These are phyloP conservation scores for Sporobolomyces pararoseus DNA, from an alignment of 768 basidiomycete species.

Conservation along the genomic window DNA sequence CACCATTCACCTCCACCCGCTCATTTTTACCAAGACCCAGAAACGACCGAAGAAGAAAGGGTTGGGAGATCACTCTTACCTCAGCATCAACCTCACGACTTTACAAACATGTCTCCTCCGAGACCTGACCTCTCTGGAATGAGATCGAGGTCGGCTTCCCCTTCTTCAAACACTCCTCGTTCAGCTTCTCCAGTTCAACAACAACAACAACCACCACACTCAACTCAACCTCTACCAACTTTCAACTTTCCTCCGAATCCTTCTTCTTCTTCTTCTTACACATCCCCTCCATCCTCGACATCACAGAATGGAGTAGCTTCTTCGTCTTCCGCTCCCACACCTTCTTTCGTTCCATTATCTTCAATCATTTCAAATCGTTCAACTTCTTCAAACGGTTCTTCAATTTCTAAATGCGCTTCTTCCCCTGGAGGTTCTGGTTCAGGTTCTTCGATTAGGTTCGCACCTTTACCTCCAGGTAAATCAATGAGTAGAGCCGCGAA, in stretches of 20 bases:
- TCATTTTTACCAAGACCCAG: slow-evolving; percentile 4
- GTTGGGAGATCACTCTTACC: slow-evolving; percentile 11
- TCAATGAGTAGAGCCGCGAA: slow-evolving; percentile 1
- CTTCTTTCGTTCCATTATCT: slow-evolving; percentile 4
- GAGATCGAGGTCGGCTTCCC: slow-evolving; percentile 18
- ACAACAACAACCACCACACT: background rate
- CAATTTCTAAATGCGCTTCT: background rate
- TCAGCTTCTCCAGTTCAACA: background rate
- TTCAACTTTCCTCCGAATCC: background rate
- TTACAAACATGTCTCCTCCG: slow-evolving; percentile 21
- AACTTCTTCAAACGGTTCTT: background rate
- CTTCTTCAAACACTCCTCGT: background rate
- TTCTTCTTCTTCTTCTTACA: too few relatives aligned
- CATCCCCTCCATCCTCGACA: too few relatives aligned
- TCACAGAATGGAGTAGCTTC: too few relatives aligned
- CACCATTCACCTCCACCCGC: slow-evolving; percentile 18
- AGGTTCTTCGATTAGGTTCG: slow-evolving; percentile 23
- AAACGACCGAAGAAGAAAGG: slow-evolving; percentile 5
- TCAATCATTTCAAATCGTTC: slow-evolving; percentile 2
- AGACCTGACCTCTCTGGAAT: background rate
- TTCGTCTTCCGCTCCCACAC: too few relatives aligned
- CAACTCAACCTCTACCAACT: background rate
- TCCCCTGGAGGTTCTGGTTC: background rate
- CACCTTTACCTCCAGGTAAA: slow-evolving; percentile 29
- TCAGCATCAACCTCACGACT: too few relatives aligned